Evolutionary conservation across 225 moss, liverwort and hornwort genomes (phyloP).

Genomic region (Pleurozium schreberi): DNA sequence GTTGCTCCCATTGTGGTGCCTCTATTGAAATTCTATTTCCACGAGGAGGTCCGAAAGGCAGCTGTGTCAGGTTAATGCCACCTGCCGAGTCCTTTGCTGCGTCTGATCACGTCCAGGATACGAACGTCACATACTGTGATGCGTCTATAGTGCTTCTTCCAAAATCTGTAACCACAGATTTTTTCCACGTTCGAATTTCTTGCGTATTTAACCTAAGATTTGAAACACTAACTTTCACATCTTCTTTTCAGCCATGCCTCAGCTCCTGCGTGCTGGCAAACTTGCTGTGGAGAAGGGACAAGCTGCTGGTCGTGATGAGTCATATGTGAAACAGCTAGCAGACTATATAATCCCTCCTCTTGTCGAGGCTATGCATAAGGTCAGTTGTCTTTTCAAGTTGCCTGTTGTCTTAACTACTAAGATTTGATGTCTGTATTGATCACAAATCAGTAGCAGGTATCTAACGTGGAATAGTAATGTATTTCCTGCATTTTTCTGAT

Average conservation of each 20-base stretch:
- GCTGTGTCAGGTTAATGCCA: conserved; percentile 80
- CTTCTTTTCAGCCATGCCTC: conserved; percentile 79
- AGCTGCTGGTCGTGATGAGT: conserved; percentile 80
- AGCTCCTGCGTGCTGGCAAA: conserved; percentile 86
- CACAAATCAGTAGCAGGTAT: not conserved
- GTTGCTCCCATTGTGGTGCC: conserved; percentile 97
- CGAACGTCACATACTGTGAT: not conserved
- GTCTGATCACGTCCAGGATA: not conserved
- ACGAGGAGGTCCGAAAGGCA: conserved; percentile 97
- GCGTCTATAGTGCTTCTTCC: not conserved
- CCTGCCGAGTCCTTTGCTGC: not conserved
- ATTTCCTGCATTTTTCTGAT: not conserved
- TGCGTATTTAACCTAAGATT: not conserved
- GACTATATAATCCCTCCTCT: conserved; percentile 91
- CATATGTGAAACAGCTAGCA: conserved; percentile 88
- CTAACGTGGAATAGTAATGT: not conserved
- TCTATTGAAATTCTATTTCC: conserved; percentile 90
- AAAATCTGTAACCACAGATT: not conserved
- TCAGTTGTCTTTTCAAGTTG: not conserved
- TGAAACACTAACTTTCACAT: not conserved
- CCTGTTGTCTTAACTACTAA: not conserved
- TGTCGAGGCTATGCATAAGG: conserved; percentile 95
- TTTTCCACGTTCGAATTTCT: not conserved
- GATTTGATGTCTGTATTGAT: not conserved
- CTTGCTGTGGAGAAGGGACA: conserved; percentile 95